phyloP scores from a whole-genome alignment of 495 filamentous ascomycete genomes.

The Lasiosphaeria hispida region DNA sequence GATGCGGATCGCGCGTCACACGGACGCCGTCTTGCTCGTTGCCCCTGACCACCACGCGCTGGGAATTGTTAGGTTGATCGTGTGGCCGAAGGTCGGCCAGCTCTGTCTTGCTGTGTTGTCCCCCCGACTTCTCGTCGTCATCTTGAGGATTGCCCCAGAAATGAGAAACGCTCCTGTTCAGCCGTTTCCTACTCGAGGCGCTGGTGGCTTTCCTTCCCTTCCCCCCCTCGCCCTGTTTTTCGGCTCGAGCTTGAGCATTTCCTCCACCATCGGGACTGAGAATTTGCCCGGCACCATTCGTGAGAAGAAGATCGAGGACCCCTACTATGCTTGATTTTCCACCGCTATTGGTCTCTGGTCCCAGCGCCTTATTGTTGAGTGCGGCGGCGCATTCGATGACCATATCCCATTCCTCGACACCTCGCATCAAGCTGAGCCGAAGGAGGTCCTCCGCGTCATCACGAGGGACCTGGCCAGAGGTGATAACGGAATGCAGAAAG shows the following conservation, averaged over 20 bases:
- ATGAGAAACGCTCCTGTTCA: conserved; percentile 12
- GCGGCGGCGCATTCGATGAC: conserved; percentile 29
- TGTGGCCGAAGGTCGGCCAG: too few species aligned
- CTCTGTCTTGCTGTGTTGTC: too few species aligned
- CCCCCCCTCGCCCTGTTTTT: not conserved
- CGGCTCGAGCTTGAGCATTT: not conserved
- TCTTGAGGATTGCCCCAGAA: conserved; percentile 16
- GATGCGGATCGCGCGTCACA: too few species aligned
- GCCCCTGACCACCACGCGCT: too few species aligned
- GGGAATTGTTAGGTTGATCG: too few species aligned
- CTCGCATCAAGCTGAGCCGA: conserved; percentile 26
- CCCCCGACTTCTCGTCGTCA: not conserved
- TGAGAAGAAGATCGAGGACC: conserved; percentile 11
- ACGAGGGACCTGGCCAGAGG: conserved; percentile 17
- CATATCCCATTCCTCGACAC: conserved; percentile 36
- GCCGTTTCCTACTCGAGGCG: not conserved
- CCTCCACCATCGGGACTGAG: not conserved
- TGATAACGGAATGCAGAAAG: conserved; percentile 26
- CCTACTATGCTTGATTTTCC: conserved; percentile 12
- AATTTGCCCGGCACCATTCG: not conserved
- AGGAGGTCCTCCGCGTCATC: conserved; percentile 28
- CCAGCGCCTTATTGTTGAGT: conserved; percentile 21
- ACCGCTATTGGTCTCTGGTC: not conserved
- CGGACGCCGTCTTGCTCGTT: too few species aligned
- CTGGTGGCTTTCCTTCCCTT: not conserved